phyloP scores from a whole-genome alignment of 768 basidiomycete genomes.

The Russula virescens region DNA sequence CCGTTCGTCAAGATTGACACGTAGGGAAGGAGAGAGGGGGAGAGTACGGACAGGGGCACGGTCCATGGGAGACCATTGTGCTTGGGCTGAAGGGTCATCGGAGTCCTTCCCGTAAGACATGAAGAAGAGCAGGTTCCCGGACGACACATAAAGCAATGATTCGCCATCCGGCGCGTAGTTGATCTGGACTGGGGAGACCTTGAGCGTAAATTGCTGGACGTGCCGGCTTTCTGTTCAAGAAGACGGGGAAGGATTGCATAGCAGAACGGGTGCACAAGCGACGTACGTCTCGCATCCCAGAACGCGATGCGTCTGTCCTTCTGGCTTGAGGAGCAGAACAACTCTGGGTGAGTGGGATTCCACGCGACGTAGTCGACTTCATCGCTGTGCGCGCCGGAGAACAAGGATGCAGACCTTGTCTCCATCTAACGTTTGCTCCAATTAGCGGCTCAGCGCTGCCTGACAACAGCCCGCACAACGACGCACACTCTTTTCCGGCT shows the following conservation, averaged over 20 bases:
- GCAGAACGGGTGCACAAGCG: neutral
- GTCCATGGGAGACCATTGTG: conserved; percentile 42
- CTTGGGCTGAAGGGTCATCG: conserved; percentile 42
- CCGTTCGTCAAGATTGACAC: neutral
- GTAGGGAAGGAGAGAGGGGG: conserved; percentile 1
- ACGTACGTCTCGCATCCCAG: conserved; percentile 80
- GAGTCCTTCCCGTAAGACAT: conserved; percentile 50
- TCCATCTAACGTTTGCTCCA: conserved; percentile 49
- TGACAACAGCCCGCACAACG: neutral
- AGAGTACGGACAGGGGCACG: conserved; percentile 19
- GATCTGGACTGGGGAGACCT: conserved; percentile 57
- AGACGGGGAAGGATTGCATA: neutral
- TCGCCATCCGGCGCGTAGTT: conserved; percentile 70
- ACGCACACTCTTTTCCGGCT: conserved; percentile 70
- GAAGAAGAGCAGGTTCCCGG: conserved; percentile 55
- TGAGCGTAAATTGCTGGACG: conserved; percentile 53
- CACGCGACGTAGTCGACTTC: conserved; percentile 81
- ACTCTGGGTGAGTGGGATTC: conserved; percentile 80
- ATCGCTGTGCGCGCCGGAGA: conserved; percentile 66
- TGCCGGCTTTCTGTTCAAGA: conserved; percentile 56
- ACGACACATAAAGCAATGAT: conserved; percentile 56
- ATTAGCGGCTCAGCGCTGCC: no score
- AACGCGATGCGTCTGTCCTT: conserved; percentile 71
- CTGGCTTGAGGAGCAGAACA: conserved; percentile 75
- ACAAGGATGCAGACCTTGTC: conserved; percentile 54